Evolutionary conservation across 2,329 filamentous ascomycete species (phyloP).

Genomic region (Colletotrichum tofieldiae): DNA sequence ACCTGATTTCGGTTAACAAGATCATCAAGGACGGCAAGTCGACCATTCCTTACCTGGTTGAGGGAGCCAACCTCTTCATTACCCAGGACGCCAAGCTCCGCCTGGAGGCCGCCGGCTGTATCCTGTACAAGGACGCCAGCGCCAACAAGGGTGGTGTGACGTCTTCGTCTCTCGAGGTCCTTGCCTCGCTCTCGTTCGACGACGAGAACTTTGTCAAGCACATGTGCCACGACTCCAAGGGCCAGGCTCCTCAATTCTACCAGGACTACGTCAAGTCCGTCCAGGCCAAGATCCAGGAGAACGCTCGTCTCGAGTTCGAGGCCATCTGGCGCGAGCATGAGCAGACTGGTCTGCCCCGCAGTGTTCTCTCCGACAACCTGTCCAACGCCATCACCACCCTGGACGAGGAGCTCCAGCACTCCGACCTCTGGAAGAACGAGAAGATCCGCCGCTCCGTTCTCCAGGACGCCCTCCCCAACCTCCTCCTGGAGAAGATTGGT

Average conservation of each 20-base stretch:
- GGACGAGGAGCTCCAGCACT: conserved; percentile 95
- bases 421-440: conserved; percentile 90
- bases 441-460: conserved; percentile 84
- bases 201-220: conserved; percentile 89
- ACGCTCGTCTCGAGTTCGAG: conserved; percentile 95
- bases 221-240: conserved; percentile 87
- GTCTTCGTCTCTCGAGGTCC: conserved; percentile 94
- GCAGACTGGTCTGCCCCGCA: conserved; percentile 83
- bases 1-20: conserved; percentile 87
- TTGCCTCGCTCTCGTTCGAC: conserved; percentile 95
- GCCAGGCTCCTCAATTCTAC: conserved; percentile 91
- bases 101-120: conserved; percentile 93
- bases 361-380: conserved; percentile 91
- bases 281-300: conserved; percentile 90
- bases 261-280: conserved; percentile 92
- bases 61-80: conserved; percentile 98
- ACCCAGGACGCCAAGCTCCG: conserved; percentile 98
- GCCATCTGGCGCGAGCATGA: conserved; percentile 97
- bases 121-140: conserved; percentile 97
- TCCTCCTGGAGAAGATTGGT: conserved; percentile 91
- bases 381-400: conserved; percentile 95
- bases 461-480: conserved; percentile 85
- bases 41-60: conserved; percentile 93
- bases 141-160: conserved; percentile 99
- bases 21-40: conserved; percentile 93